These are phyloP conservation scores for Reutealis trisperma DNA, from an alignment of 345 rosid species.

Conservation along the genomic window DNA sequence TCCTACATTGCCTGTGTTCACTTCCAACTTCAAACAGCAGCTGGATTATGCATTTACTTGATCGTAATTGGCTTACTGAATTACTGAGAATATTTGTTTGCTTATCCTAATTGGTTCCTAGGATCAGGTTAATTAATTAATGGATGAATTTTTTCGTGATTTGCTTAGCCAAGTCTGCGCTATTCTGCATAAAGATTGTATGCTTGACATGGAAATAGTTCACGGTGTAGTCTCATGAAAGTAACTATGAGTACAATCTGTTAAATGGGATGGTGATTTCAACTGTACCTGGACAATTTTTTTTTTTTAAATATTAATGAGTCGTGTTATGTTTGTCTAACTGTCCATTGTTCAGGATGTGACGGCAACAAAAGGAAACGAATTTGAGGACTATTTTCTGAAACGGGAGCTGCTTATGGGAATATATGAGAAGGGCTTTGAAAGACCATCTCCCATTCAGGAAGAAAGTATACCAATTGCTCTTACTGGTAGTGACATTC, in stretches of 20 bases:
- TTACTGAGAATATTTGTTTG: not conserved
- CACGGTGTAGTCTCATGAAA: not conserved
- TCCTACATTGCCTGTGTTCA: too few relatives aligned
- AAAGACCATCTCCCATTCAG: conserved; percentile 98
- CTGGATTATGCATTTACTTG: too few relatives aligned
- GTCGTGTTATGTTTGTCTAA: not conserved
- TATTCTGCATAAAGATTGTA: not conserved
- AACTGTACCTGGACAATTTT: not conserved
- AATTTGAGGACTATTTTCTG: conserved; percentile 96
- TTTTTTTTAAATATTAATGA: not conserved
- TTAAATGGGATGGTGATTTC: not conserved
- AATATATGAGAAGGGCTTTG: conserved; percentile 97
- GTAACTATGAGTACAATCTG: not conserved
- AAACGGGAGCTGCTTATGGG: conserved; percentile 96
- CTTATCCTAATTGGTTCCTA: not conserved
- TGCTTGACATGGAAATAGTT: not conserved
- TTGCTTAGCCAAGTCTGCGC: too few relatives aligned
- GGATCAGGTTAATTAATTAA: not conserved
- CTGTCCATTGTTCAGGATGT: conserved; percentile 67
- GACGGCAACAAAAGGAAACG: conserved; percentile 98
- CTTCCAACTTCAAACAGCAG: too few relatives aligned
- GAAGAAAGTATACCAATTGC: conserved; percentile 99
- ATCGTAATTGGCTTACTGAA: too few relatives aligned
- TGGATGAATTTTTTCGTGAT: too few relatives aligned
- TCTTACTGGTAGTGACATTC: conserved; percentile 97